A percentile compares a stretch with the other conserved stretches of the same genome.
phyloP scores from a whole-genome alignment of 2,329 filamentous ascomycete species.

The Aspergillus uvarum region DNA sequence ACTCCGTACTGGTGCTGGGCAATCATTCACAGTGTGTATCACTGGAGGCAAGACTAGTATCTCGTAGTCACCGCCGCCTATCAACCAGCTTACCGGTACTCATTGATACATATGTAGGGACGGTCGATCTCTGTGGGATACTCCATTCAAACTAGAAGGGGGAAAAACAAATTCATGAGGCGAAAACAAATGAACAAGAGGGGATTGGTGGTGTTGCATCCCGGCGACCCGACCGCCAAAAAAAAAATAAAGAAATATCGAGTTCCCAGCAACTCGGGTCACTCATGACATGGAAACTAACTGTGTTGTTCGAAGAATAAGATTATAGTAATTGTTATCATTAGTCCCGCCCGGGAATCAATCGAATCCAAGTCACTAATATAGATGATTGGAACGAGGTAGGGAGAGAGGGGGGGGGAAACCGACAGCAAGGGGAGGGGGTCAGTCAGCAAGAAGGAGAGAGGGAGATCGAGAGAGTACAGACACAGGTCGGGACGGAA shows the following conservation, averaged over 20 bases:
- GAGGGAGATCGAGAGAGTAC: too few relatives aligned
- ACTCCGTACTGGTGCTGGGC: neutral
- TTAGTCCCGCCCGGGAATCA: neutral
- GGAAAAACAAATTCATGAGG: neutral
- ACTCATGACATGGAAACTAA: neutral
- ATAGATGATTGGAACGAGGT: neutral
- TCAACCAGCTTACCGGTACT: neutral
- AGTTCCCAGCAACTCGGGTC: neutral
- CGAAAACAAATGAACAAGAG: neutral
- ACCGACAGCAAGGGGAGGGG: neutral
- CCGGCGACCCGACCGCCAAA: neutral
- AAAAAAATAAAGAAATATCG: neutral
- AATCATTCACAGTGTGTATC: neutral
- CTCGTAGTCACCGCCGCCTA: neutral
- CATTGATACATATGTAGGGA: neutral
- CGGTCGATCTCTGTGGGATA: too few relatives aligned
- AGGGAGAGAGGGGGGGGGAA: too few relatives aligned
- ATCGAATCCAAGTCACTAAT: neutral
- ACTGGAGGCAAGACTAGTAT: neutral
- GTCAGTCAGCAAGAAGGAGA: neutral
- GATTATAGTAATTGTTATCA: neutral
- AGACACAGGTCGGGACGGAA: neutral
- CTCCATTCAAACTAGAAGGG: neutral
- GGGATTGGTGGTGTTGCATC: neutral
- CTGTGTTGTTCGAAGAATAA: neutral